Conservation (phyloP, 768 basidiomycete species). For the Suillus sp. region DNA sequence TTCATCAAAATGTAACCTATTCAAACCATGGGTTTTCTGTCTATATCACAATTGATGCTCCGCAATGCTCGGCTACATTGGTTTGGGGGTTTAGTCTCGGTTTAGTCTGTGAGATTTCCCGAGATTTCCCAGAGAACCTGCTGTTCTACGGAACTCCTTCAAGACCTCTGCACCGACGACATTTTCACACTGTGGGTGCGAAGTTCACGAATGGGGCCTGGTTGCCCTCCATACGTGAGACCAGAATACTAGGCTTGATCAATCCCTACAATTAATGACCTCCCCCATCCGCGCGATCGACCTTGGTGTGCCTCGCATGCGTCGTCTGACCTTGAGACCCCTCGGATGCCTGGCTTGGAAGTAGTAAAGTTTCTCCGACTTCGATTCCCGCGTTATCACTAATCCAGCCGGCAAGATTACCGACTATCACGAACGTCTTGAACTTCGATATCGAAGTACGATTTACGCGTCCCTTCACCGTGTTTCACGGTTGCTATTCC, state of each 20-base stretch:
- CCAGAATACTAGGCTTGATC: not conserved
- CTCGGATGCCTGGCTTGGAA: not conserved
- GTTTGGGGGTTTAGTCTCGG: not conserved
- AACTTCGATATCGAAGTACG: not conserved
- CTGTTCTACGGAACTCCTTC: not conserved
- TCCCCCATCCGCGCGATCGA: not conserved
- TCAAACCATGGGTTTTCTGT: not conserved
- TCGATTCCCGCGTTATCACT: constrained; percentile 5
- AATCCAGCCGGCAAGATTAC: not conserved
- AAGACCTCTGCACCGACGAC: not conserved
- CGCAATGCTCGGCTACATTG: not conserved
- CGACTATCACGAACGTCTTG: not conserved
- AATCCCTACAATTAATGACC: not conserved
- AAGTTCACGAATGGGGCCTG: not conserved
- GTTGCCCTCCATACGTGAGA: not conserved
- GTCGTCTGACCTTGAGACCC: not conserved
- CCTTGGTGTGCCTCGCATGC: not conserved
- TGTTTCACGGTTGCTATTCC: not conserved
- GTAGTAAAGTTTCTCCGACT: not conserved
- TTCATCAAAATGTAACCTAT: not conserved
- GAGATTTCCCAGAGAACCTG: not conserved
- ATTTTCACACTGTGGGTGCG: constrained; percentile 3
- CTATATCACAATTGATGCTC: not conserved
- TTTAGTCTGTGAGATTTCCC: not conserved
- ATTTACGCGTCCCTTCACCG: not conserved